Percentiles rank a stretch among this genome's conserved stretches.
phyloP scores from a whole-genome alignment of 139 green algal species.

The Chlamydomonas asymmetrica region DNA sequence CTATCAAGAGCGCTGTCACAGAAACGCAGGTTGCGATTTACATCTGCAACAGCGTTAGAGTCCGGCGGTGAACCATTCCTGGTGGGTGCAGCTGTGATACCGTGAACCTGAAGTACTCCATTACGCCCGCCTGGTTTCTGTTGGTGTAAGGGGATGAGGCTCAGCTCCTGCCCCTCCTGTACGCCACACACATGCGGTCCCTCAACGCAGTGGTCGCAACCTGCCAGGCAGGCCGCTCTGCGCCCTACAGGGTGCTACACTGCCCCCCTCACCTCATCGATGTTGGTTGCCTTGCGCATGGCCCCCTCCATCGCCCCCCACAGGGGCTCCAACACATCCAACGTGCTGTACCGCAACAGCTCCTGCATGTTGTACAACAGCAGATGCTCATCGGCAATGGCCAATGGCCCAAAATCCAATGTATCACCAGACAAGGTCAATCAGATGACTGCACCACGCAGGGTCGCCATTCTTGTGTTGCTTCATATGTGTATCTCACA shows the following conservation, averaged over 20 bases:
- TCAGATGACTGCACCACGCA: conserved; percentile 52
- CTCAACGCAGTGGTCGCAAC: background rate
- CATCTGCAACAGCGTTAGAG: background rate
- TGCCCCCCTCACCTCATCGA: conserved; percentile 66
- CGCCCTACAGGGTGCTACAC: no score
- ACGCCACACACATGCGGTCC: background rate
- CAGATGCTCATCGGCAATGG: no score
- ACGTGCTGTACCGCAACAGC: conserved; percentile 69
- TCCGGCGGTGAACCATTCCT: background rate
- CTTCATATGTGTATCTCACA: no score
- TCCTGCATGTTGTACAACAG: conserved; percentile 21
- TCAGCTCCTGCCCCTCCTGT: no score
- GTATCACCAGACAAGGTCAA: no score
- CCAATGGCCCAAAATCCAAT: no score
- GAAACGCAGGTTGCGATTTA: background rate
- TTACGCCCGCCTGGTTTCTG: no score
- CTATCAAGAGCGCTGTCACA: background rate
- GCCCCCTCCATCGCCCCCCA: conserved; percentile 66
- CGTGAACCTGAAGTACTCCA: background rate
- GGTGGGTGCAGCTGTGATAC: background rate
- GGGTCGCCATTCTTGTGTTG: no score
- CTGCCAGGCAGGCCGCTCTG: background rate
- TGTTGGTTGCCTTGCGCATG: conserved; percentile 46
- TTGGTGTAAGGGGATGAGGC: no score
- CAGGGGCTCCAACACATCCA: conserved; percentile 82